phyloP scores from a whole-genome alignment of 129 eudicot genomes.

The Sambucus nigra region DNA sequence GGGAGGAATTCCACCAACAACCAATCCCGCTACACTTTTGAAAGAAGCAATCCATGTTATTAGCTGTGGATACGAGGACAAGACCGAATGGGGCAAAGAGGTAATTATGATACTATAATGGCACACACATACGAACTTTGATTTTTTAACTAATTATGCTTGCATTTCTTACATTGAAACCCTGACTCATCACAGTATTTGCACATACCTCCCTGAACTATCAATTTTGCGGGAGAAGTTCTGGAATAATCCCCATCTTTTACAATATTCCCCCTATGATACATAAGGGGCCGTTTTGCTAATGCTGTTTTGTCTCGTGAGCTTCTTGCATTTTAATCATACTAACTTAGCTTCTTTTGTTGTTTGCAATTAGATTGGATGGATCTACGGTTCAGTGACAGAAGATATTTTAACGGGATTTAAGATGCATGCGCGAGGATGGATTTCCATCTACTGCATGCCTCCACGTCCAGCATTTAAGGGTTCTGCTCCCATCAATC shows the following conservation, averaged over 20 bases:
- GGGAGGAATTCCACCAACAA: slow-evolving; percentile 84
- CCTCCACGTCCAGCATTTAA: slow-evolving; percentile 84
- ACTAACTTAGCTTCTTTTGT: background rate
- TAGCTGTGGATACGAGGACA: slow-evolving; percentile 84
- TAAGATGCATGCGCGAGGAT: slow-evolving; percentile 85
- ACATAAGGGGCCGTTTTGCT: too few relatives aligned
- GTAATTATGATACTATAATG: slow-evolving; percentile 14
- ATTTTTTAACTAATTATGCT: too few relatives aligned
- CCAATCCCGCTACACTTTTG: slow-evolving; percentile 64
- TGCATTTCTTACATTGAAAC: background rate
- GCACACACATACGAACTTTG: background rate
- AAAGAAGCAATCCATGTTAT: slow-evolving; percentile 88
- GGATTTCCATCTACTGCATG: slow-evolving; percentile 78
- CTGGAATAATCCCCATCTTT: too few relatives aligned
- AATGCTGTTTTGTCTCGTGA: too few relatives aligned
- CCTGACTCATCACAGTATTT: too few relatives aligned
- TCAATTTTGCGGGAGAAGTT: too few relatives aligned
- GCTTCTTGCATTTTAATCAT: background rate
- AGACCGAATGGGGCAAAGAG: slow-evolving; percentile 93
- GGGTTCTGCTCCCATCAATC: slow-evolving; percentile 93
- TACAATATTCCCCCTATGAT: too few relatives aligned
- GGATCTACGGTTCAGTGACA: slow-evolving; percentile 88
- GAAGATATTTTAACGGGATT: slow-evolving; percentile 88
- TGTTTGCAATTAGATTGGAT: slow-evolving; percentile 49
- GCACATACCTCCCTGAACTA: too few relatives aligned